Evolutionary conservation across 23 red algal genomes (phyloP).

Genomic region (Gracilaria gracilis): DNA sequence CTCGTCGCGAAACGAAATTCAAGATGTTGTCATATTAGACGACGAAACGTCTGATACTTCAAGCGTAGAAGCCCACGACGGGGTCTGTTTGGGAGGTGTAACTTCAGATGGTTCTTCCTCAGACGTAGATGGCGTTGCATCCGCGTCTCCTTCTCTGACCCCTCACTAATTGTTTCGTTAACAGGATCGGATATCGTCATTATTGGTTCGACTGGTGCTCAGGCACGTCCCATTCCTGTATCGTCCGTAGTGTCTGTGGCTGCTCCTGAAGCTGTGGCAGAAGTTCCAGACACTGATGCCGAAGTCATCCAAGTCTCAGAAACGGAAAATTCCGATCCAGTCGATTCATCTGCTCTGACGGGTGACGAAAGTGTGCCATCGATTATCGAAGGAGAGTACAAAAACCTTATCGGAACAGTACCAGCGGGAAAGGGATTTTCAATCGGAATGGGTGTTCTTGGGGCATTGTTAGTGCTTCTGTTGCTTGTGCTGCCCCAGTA

Average conservation of each 20-base stretch:
- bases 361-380: slow-evolving; percentile 20
- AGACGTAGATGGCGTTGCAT: neutral
- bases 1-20: neutral
- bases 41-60: neutral
- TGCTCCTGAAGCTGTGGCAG: slow-evolving; percentile 27
- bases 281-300: slow-evolving; percentile 22
- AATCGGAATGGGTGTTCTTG: slow-evolving; percentile 66
- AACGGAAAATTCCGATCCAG: neutral
- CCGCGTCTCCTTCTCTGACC: neutral
- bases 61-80: neutral
- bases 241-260: neutral
- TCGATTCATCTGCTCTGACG: slow-evolving; percentile 6
- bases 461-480: slow-evolving; percentile 53
- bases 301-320: slow-evolving; percentile 31
- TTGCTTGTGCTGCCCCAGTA: no score
- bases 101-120: neutral
- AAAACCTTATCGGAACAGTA: slow-evolving; percentile 39
- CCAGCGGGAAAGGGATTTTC: slow-evolving; percentile 59
- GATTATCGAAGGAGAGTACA: slow-evolving; percentile 51
- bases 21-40: neutral
- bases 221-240: slow-evolving; percentile 21
- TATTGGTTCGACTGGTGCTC: neutral
- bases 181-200: slow-evolving; percentile 21
- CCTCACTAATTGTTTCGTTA: slow-evolving; percentile 18
- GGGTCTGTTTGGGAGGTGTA: neutral